Conservation (phyloP, 2,329 filamentous ascomycete genomes). For the Aspergillus amoenus region DNA sequence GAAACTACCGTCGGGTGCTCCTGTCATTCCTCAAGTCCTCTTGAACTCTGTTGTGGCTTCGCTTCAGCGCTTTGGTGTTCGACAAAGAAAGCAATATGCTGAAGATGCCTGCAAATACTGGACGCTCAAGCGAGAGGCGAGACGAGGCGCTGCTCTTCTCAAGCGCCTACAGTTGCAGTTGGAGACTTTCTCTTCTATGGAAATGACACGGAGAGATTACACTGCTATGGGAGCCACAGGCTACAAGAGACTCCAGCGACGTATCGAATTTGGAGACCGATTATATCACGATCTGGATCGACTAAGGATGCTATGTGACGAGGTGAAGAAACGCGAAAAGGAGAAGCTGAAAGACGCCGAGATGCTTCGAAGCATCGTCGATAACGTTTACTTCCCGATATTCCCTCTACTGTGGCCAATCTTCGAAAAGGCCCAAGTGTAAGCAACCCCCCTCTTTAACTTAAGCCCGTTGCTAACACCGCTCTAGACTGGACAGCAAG, state of each 20-base stretch:
- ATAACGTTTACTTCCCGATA: slow-evolving; percentile 90
- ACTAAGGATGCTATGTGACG: slow-evolving; percentile 67
- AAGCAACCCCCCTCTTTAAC: slow-evolving; percentile 47
- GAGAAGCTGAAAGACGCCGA: slow-evolving; percentile 75
- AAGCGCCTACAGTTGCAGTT: slow-evolving; percentile 93
- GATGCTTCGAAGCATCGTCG: slow-evolving; percentile 74
- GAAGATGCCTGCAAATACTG: slow-evolving; percentile 95
- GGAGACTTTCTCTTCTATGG: slow-evolving; percentile 96
- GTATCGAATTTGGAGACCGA: slow-evolving; percentile 83
- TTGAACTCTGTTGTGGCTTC: slow-evolving; percentile 83
- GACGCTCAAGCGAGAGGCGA: slow-evolving; percentile 92
- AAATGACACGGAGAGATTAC: slow-evolving; percentile 92
- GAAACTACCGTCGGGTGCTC: slow-evolving; percentile 92
- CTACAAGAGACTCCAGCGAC: slow-evolving; percentile 70
- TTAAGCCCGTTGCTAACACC: slow-evolving; percentile 17
- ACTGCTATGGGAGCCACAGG: slow-evolving; percentile 89
- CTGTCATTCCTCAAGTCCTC: slow-evolving; percentile 86
- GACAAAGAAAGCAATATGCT: slow-evolving; percentile 87
- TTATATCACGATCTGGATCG: slow-evolving; percentile 67
- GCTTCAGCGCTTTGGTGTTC: slow-evolving; percentile 76
- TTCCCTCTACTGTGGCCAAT: slow-evolving; percentile 73
- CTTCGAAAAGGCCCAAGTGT: slow-evolving; percentile 77
- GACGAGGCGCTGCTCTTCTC: slow-evolving; percentile 84
- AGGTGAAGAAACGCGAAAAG: slow-evolving; percentile 72
- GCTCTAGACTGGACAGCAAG: slow-evolving; percentile 49